Percentiles rank a stretch among this genome's conserved stretches.
phyloP scores from a whole-genome alignment of 495 filamentous ascomycete species.

The Aspergillus nanangensis region DNA sequence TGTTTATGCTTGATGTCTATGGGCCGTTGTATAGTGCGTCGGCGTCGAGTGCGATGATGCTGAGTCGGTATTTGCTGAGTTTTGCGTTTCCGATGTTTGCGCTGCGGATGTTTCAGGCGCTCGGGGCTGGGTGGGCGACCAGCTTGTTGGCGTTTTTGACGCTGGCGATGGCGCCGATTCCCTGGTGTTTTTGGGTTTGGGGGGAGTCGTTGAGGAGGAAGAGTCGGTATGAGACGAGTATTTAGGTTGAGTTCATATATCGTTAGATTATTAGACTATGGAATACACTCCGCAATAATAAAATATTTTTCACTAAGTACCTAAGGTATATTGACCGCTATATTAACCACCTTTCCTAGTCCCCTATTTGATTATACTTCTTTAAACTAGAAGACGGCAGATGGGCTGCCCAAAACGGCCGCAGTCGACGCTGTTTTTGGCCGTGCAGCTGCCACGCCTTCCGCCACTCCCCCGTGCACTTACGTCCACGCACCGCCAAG shows the following conservation, averaged over 20 bases:
- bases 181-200: slow-evolving; percentile 24
- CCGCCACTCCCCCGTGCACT: slow-evolving; percentile 5
- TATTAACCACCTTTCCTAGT: too few species aligned
- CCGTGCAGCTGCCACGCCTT: slow-evolving; percentile 13
- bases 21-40: slow-evolving; percentile 1
- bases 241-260: too few species aligned
- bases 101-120: slow-evolving; percentile 46
- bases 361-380: too few species aligned
- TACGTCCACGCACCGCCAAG: slow-evolving; percentile 8
- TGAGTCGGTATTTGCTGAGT: slow-evolving; percentile 58
- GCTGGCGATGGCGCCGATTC: slow-evolving; percentile 51
- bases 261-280: too few species aligned
- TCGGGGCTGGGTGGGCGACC: slow-evolving; percentile 57
- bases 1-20: slow-evolving; percentile 14
- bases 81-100: slow-evolving; percentile 65
- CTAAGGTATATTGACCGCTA: too few species aligned
- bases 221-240: too few species aligned
- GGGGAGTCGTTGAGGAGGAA: too few species aligned
- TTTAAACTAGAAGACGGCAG: too few species aligned
- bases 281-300: too few species aligned
- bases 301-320: too few species aligned
- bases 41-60: slow-evolving; percentile 43
- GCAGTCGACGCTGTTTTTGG: slow-evolving; percentile 14
- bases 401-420: slow-evolving; percentile 13
- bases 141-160: slow-evolving; percentile 55